Conservation (phyloP, 352 stramenopile species). For the Globisporangium perplexum region DNA sequence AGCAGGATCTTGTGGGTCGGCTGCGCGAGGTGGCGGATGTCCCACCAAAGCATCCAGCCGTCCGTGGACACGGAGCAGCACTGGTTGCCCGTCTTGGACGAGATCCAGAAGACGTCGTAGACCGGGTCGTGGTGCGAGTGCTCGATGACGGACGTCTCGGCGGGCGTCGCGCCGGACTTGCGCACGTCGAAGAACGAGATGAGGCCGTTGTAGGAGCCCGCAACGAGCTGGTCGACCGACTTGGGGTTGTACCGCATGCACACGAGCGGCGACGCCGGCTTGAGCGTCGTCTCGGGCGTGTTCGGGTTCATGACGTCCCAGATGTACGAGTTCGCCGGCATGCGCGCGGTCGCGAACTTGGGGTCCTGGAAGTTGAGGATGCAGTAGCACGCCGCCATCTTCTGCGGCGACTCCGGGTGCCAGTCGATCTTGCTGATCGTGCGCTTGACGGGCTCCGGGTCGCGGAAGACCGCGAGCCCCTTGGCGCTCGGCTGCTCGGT, state of each 20-base stretch:
- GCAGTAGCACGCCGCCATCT: conserved; percentile 96
- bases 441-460: conserved; percentile 90
- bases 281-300: conserved; percentile 92
- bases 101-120: conserved; percentile 96
- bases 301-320: conserved; percentile 98
- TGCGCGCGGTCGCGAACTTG: conserved; percentile 79
- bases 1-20: conserved; percentile 79
- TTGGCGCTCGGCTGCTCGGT: conserved; percentile 95
- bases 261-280: conserved; percentile 84
- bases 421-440: conserved; percentile 96
- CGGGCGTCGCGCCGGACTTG: conserved; percentile 84
- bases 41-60: conserved; percentile 90
- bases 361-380: conserved; percentile 95
- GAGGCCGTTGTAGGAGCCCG: conserved; percentile 95
- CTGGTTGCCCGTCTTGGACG: conserved; percentile 94
- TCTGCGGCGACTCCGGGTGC: conserved; percentile 94
- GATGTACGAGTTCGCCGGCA: conserved; percentile 90
- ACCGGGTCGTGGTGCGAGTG: conserved; percentile 97
- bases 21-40: conserved; percentile 84
- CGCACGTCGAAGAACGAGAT: conserved; percentile 96
- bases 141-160: conserved; percentile 93
- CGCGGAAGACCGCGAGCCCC: conserved; percentile 95
- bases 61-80: conserved; percentile 96
- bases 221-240: conserved; percentile 93
- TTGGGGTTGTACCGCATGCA: conserved; percentile 97